These are phyloP conservation scores for Coemansia sp. DNA, from an alignment of 192 early-diverging fungal species.

Conservation along the genomic window DNA sequence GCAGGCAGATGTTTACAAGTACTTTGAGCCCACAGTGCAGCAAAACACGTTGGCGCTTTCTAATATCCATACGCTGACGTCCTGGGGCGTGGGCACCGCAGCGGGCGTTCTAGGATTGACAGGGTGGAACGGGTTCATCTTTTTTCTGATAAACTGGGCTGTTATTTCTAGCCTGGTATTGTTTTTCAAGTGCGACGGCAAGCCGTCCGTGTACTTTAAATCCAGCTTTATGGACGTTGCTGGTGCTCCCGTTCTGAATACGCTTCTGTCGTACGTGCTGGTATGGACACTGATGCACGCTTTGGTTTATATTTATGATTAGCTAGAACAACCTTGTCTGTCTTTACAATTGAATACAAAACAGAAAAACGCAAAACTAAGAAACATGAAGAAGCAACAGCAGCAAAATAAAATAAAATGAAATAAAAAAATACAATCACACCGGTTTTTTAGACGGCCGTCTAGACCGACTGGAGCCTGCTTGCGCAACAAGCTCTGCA, in stretches of 20 bases:
- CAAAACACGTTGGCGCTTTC: slow-evolving; percentile 50
- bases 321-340: background rate
- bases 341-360: background rate
- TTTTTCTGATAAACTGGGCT: slow-evolving; percentile 70
- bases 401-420: background rate
- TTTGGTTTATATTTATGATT: slow-evolving; percentile 54
- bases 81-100: slow-evolving; percentile 69
- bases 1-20: slow-evolving; percentile 48
- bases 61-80: slow-evolving; percentile 53
- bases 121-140: slow-evolving; percentile 79
- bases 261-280: slow-evolving; percentile 49
- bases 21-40: slow-evolving; percentile 56
- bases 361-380: background rate
- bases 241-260: slow-evolving; percentile 44
- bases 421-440: background rate
- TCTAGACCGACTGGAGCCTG: slow-evolving; percentile 7
- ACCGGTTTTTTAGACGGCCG: background rate
- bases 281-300: slow-evolving; percentile 56
- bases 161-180: slow-evolving; percentile 64
- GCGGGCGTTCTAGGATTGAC: slow-evolving; percentile 89
- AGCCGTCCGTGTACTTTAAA: slow-evolving; percentile 63
- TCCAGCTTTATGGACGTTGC: slow-evolving; percentile 48
- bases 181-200: slow-evolving; percentile 59
- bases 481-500: slow-evolving; percentile 33
- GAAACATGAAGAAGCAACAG: background rate